phyloP scores from a whole-genome alignment of 2,329 filamentous ascomycete genomes.

The Teratosphaeria gauchensis region DNA sequence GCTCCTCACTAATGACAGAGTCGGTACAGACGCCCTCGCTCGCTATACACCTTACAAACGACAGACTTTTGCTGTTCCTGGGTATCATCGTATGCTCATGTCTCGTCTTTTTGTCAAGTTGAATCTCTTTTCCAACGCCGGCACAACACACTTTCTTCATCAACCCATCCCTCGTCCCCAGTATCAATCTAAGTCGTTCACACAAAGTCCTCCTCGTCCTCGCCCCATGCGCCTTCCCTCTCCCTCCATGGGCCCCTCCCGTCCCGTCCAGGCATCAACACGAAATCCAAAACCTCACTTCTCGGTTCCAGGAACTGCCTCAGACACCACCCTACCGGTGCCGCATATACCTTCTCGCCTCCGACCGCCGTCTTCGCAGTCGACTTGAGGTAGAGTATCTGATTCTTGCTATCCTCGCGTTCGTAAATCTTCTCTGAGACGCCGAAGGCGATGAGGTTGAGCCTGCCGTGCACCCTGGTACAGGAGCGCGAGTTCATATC shows the following conservation, averaged over 20 bases:
- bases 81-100: neutral
- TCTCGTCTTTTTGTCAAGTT: neutral
- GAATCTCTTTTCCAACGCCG: neutral
- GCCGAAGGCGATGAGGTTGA: constrained; percentile 39
- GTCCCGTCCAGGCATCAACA: constrained; percentile 23
- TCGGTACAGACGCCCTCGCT: neutral
- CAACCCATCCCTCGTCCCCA: neutral
- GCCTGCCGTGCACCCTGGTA: constrained; percentile 16
- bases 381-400: constrained; percentile 38
- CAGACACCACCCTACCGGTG: constrained; percentile 37
- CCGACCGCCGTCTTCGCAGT: constrained; percentile 34
- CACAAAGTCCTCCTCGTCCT: constrained; percentile 6
- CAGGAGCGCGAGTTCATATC: neutral
- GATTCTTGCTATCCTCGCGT: constrained; percentile 37
- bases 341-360: constrained; percentile 29
- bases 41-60: neutral
- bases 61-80: neutral
- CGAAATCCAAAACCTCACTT: constrained; percentile 38
- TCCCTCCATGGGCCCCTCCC: constrained; percentile 30
- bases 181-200: neutral
- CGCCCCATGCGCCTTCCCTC: constrained; percentile 6
- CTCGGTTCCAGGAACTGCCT: constrained; percentile 37
- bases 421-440: constrained; percentile 39
- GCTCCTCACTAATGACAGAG: neutral
- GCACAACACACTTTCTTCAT: neutral